Evolutionary conservation across 129 eudicot genomes (phyloP), one percentile per base, ranked within the genome.

Genomic region (Gnaphalium uliginosum): DNA sequence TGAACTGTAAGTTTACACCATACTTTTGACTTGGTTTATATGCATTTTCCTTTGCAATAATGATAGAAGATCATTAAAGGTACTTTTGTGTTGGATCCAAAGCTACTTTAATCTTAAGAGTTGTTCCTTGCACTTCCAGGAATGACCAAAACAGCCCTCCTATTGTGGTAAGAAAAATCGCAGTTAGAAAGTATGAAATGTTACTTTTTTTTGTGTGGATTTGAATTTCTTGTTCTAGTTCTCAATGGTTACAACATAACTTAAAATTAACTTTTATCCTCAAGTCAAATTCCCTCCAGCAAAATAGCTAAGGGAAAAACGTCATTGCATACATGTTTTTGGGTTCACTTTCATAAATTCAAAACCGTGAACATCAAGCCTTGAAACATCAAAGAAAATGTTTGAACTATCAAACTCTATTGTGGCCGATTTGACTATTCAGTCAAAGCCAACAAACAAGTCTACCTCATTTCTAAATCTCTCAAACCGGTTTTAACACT

Each of bases 121-220:
- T 43, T 33, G 3, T 2, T 2, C 43, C 72, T 50, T 71, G 59
- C 60, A 60, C 41, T 60, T 78, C 27, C 15, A 29, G 25, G 43
- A 78, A 78, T 78, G 66, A 41, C 58, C 56, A 71, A 78, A 78
- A 32, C 30, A 48, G 66, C 73, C 78, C 82, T 51, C 5, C 11
- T 6, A 27, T 18, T 46, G 15, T 32, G 1, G 37, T 56, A 1
- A 0, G 15, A 57, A 8, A 57, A 19, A 0, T 22, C 10, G 11
- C 0, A 3, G 48, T n/a, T n/a, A n/a, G n/a, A n/a, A n/a, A n/a
- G n/a, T n/a, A n/a, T n/a, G n/a, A n/a, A n/a, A n/a, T n/a, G n/a
- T n/a, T n/a, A n/a, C n/a, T n/a, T n/a, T n/a, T n/a, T n/a, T n/a
- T n/a, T n/a, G n/a, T n/a, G n/a, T n/a, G n/a, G n/a, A n/a, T n/a